These are phyloP conservation scores for Spathaspora hagerdaliae DNA, from an alignment of 805 yeast species.

Conservation along the genomic window DNA sequence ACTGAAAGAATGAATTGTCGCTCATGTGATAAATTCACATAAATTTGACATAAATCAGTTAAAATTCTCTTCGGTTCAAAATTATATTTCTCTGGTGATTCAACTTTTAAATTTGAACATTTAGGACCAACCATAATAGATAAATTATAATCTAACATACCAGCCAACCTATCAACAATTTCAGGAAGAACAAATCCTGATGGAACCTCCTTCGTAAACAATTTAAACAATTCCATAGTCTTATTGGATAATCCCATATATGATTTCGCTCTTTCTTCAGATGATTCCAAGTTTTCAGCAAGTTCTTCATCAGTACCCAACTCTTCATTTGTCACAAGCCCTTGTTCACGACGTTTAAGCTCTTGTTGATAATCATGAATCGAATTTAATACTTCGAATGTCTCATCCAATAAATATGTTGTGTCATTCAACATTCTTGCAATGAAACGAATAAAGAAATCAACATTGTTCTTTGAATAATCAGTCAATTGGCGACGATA, in stretches of 20 bases:
- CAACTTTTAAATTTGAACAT: slow-evolving; percentile 83
- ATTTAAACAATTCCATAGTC: slow-evolving; percentile 70
- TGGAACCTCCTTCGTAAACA: slow-evolving; percentile 86
- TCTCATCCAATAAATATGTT: slow-evolving; percentile 87
- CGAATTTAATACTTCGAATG: slow-evolving; percentile 70
- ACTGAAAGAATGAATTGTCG: slow-evolving; percentile 71
- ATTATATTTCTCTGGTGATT: slow-evolving; percentile 73
- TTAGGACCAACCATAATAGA: slow-evolving; percentile 94
- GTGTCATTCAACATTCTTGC: slow-evolving; percentile 95
- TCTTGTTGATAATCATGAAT: slow-evolving; percentile 77
- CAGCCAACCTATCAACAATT: slow-evolving; percentile 89
- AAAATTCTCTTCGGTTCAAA: slow-evolving; percentile 78
- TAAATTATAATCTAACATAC: slow-evolving; percentile 91
- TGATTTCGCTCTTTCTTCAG: slow-evolving; percentile 76
- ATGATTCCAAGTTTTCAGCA: slow-evolving; percentile 47
- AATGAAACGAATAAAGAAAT: slow-evolving; percentile 85
- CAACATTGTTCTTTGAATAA: slow-evolving; percentile 66
- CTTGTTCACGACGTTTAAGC: slow-evolving; percentile 42
- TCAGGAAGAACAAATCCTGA: slow-evolving; percentile 81
- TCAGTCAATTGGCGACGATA: slow-evolving; percentile 66
- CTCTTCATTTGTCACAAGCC: slow-evolving; percentile 27
- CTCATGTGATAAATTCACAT: slow-evolving; percentile 64
- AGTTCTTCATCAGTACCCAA: slow-evolving; percentile 61
- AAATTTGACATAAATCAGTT: slow-evolving; percentile 68
- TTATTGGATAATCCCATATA: slow-evolving; percentile 80